Evolutionary conservation across 2,329 filamentous ascomycete species (phyloP), one percentile per base, ranked within the genome.

Genomic region (Aureobasidium melanogenum): DNA sequence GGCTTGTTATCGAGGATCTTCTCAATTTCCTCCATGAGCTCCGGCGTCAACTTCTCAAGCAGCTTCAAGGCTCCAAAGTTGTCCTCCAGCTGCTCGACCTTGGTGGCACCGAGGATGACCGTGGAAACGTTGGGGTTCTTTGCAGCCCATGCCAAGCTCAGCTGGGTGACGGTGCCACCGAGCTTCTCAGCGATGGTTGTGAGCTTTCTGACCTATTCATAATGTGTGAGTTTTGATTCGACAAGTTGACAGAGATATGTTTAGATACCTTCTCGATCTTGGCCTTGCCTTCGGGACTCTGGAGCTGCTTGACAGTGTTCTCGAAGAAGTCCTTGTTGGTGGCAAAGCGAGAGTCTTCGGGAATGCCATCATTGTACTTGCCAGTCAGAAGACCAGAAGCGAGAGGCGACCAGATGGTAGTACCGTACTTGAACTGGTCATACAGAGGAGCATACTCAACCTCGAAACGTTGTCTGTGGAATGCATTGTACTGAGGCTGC

Each of bases 311-410:
- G 63, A 85, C 78, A 19, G 79, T 82, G 67, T 79, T 76, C 65
- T 81, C 80, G 71, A 86, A 86, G 66, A 80, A 79, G 57, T 79
- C 79, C 63, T 80, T 77, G 73, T 84, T 82, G 65, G 76, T 81
- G 60, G 81, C 81, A 66, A 84, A 84, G 38, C 84, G 82, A 41
- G 82, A 85, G 67, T 80, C 82, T 66, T 82, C 78, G 17, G 83
- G 82, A 60, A 85, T 82, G 59, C 82, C 83, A 64, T 84, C 77
- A 71, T 85, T 84, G 77, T 86, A 86, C 73, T 86, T 86, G 67
- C 83, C 83, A 8, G 81, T 85, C 59, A 86, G 71, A 41, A 86
- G 72, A 62, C 83, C 83, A 32, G 76, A 80, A 50, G 79, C 80
- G 10, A 84, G 75, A 22, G 83, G 81, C 24, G 74, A 78, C 79